A percentile compares a stretch with the other conserved stretches of the same genome.
phyloP scores from a whole-genome alignment of 2,329 filamentous ascomycete species.

The Verticillium albo-atrum region DNA sequence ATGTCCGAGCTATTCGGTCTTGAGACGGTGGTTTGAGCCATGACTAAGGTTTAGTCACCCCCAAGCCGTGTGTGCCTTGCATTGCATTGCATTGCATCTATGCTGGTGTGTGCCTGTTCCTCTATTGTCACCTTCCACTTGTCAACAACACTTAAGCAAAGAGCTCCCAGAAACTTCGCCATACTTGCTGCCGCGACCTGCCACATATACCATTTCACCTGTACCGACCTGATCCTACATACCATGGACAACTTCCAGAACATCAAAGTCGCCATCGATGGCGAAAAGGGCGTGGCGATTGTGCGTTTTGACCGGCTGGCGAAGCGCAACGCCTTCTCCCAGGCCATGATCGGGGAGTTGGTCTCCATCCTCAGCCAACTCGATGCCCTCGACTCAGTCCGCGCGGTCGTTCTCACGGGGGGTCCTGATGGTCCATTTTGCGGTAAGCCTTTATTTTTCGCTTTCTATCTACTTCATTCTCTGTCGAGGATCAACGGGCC shows the following conservation, averaged over 20 bases:
- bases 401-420: slow-evolving; percentile 32
- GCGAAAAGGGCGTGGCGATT: slow-evolving; percentile 8
- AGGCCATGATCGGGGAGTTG: slow-evolving; percentile 42
- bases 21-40: not conserved
- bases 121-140: not conserved
- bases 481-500: not conserved
- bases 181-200: not conserved
- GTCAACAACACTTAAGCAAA: not conserved
- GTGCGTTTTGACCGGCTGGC: slow-evolving; percentile 36
- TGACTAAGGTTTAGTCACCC: not conserved
- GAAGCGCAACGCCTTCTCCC: slow-evolving; percentile 56
- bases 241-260: slow-evolving; percentile 10
- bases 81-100: not conserved
- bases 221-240: not conserved
- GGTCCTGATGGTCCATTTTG: slow-evolving; percentile 26
- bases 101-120: not conserved
- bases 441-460: slow-evolving; percentile 18
- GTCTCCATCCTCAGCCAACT: slow-evolving; percentile 15
- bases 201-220: not conserved
- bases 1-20: not conserved
- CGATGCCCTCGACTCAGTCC: slow-evolving; percentile 17
- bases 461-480: not conserved
- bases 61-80: not conserved
- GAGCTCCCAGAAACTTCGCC: not conserved
- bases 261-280: slow-evolving; percentile 6